phyloP scores from a whole-genome alignment of 2,329 filamentous ascomycete genomes.

The Capronia americana region DNA sequence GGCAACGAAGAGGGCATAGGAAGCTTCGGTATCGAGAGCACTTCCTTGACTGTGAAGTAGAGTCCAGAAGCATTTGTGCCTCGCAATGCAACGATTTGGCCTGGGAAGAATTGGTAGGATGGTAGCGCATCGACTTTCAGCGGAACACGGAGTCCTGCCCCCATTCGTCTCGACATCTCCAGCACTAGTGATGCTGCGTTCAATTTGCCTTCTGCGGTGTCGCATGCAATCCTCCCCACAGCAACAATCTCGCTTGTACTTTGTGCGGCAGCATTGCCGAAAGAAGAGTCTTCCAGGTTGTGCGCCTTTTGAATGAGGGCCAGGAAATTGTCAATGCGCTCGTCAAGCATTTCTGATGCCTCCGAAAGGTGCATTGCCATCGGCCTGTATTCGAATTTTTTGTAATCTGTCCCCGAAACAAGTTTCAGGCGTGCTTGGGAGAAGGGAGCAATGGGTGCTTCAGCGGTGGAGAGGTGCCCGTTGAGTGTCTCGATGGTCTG shows the following conservation, averaged over 20 bases:
- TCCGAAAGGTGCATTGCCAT: conserved; percentile 95
- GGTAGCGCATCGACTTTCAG: conserved; percentile 74
- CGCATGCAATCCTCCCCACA: conserved; percentile 88
- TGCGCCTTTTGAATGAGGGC: conserved; percentile 76
- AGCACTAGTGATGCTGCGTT: conserved; percentile 85
- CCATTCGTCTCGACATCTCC: conserved; percentile 83
- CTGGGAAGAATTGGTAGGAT: conserved; percentile 86
- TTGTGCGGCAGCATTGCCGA: conserved; percentile 85
- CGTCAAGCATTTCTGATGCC: conserved; percentile 89
- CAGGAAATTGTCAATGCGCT: conserved; percentile 89
- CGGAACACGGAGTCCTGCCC: conserved; percentile 80
- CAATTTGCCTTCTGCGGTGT: conserved; percentile 82
- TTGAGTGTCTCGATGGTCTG: conserved; percentile 86
- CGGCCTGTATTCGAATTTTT: conserved; percentile 89
- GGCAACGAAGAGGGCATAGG: conserved; percentile 74
- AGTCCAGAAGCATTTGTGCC: conserved; percentile 87
- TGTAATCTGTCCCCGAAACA: conserved; percentile 83
- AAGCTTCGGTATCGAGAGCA: conserved; percentile 76
- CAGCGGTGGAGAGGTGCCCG: conserved; percentile 69
- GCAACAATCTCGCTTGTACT: conserved; percentile 86
- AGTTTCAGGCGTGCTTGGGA: conserved; percentile 80
- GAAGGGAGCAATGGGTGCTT: conserved; percentile 74
- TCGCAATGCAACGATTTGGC: conserved; percentile 85
- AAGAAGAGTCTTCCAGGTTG: conserved; percentile 75
- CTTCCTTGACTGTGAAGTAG: conserved; percentile 79